These are phyloP conservation scores for Trapa incisa DNA, from an alignment of 345 rosid genomes.

Conservation along the genomic window DNA sequence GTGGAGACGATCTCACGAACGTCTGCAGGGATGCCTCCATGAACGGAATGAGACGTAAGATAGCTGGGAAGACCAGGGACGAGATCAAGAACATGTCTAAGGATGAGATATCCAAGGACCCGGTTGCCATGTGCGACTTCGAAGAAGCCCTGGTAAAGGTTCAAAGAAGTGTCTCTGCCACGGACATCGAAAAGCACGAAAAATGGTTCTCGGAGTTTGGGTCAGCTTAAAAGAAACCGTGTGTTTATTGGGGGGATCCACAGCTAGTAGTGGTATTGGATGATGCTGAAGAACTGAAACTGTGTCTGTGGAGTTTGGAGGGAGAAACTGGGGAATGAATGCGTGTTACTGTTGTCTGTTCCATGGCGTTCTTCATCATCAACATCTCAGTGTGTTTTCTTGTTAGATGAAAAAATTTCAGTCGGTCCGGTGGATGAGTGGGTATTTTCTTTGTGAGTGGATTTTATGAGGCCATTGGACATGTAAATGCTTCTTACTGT, in stretches of 20 bases:
- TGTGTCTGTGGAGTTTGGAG: not conserved
- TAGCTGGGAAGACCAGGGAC: slow-evolving; percentile 95
- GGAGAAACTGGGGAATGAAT: too few species aligned
- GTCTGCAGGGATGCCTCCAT: slow-evolving; percentile 97
- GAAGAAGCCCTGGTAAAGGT: slow-evolving; percentile 92
- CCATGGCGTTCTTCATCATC: too few species aligned
- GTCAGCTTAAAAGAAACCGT: slow-evolving; percentile 40
- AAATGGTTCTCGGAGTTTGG: slow-evolving; percentile 95
- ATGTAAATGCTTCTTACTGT: too few species aligned
- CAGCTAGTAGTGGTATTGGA: not conserved
- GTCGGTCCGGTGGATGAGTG: too few species aligned
- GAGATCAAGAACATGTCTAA: slow-evolving; percentile 98
- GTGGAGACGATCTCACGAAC: slow-evolving; percentile 98
- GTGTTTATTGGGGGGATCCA: not conserved
- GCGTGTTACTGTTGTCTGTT: too few species aligned
- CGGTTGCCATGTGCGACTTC: slow-evolving; percentile 98
- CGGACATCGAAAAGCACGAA: slow-evolving; percentile 92
- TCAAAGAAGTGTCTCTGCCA: slow-evolving; percentile 83
- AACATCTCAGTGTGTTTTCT: too few species aligned
- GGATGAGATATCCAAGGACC: slow-evolving; percentile 96
- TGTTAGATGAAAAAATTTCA: too few species aligned
- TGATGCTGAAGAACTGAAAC: not conserved
- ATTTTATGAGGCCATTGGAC: too few species aligned
- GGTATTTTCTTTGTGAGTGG: too few species aligned
- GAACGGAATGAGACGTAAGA: slow-evolving; percentile 99